Percentiles rank a stretch among this genome's conserved stretches.
phyloP scores from a whole-genome alignment of 352 stramenopile genomes.

The Phytophthora citrophthora region DNA sequence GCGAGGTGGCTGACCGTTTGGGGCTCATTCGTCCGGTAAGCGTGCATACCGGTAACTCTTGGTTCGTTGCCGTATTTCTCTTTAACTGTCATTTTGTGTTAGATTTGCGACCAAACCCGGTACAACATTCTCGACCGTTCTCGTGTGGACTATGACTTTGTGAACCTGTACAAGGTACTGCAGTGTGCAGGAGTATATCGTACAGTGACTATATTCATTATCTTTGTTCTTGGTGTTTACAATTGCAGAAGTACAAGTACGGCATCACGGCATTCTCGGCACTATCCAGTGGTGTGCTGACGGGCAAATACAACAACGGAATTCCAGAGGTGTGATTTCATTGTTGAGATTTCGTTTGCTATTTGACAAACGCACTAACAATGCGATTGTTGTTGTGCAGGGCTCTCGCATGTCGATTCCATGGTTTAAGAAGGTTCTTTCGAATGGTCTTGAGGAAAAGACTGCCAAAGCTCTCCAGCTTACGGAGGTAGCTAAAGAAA shows the following conservation, averaged over 20 bases:
- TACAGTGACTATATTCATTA: not conserved
- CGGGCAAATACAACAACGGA: conserved; percentile 73
- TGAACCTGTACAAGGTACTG: conserved; percentile 48
- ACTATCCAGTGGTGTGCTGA: conserved; percentile 62
- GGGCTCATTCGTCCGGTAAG: conserved; percentile 53
- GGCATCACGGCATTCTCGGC: conserved; percentile 69
- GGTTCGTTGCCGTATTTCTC: not conserved
- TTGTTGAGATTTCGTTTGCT: not conserved
- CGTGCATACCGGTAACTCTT: not conserved
- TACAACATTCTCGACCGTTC: conserved; percentile 80
- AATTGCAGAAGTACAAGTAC: conserved; percentile 66
- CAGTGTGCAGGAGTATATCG: conserved; percentile 12
- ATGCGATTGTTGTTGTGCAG: not conserved
- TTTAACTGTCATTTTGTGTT: not conserved
- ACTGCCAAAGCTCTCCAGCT: conserved; percentile 39
- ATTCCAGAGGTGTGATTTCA: conserved; percentile 33
- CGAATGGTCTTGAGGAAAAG: conserved; percentile 45
- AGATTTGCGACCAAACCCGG: conserved; percentile 65
- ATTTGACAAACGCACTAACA: too few species aligned
- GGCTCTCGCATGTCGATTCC: conserved; percentile 58
- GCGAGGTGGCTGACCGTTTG: conserved; percentile 56
- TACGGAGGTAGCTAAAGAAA: conserved; percentile 44
- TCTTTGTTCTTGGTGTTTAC: not conserved
- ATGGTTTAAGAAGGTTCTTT: conserved; percentile 36
- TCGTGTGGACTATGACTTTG: conserved; percentile 71